Base-by-base conservation (phyloP, 2,329 filamentous ascomycete species). In the Fusarium beomiforme region DNA sequence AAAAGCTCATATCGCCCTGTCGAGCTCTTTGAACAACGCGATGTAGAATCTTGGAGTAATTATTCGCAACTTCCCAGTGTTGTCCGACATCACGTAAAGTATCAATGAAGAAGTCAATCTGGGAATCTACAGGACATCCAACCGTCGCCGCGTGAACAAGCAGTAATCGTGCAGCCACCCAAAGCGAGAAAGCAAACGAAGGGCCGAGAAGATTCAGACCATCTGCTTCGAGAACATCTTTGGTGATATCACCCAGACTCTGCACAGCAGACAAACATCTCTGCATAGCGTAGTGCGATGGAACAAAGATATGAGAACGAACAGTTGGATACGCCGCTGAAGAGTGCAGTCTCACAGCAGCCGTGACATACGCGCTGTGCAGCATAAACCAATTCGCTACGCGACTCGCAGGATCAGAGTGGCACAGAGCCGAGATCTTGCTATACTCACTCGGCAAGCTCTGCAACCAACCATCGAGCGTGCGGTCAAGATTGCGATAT, bases 381-480 rank as follows among this genome's bases (percentile, higher is more conserved):
- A 84, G 75, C 81, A 84, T 83, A 63, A 84, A 83, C 82, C 82
- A 84, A 67, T 84, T 84, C n/a, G 82, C 82, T 3, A 84, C 82
- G 3, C 82, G 80, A 55, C 82, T 83, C 4, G 82, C 82, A 6
- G 82, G 82, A 21, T 84, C 82, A 8, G 82, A 83, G 70, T 84
- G 83, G 41, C 83, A 84, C 14, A 84, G 75, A 3, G 82, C 81
- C 11, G 81, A 83, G 26, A 84, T 83, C n/a, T 81, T 81, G 76
- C 81, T 80, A 61, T 84, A 84, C 56, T 84, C 83, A 67, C 82
- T 82, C 3, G 83, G 83, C 16, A 84, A 71, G 39, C 79, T 81
- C 54, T 83, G 81, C 19, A 84, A 66, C 83, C 83, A 84, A 11
- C 73, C 77, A 57, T 84, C 81, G 7, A 84, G 77, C 4, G 82